phyloP scores from a whole-genome alignment of 1,284 basidiomycete genomes.

The Coniophora puteana region DNA sequence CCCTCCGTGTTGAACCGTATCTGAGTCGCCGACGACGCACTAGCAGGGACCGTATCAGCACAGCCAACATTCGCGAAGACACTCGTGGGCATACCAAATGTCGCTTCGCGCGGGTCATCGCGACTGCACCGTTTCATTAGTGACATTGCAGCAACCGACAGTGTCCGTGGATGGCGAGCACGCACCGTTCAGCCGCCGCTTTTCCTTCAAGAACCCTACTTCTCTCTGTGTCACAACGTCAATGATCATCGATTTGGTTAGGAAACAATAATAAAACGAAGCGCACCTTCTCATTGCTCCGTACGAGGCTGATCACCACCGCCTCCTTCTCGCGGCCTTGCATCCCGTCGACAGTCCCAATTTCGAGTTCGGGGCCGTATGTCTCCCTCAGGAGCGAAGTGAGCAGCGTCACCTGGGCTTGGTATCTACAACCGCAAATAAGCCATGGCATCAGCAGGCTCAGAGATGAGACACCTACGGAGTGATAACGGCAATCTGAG shows the following conservation, averaged over 20 bases:
- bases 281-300: slow-evolving; percentile 76
- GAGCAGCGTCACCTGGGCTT: slow-evolving; percentile 85
- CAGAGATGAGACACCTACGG: slow-evolving; percentile 52
- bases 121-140: slow-evolving; percentile 47
- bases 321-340: slow-evolving; percentile 93
- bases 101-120: slow-evolving; percentile 92
- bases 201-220: slow-evolving; percentile 91
- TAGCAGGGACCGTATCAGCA: slow-evolving; percentile 24
- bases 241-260: slow-evolving; percentile 58
- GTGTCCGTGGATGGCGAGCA: slow-evolving; percentile 1
- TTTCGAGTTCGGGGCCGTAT: slow-evolving; percentile 74
- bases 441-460: not conserved
- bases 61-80: slow-evolving; percentile 1
- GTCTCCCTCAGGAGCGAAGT: slow-evolving; percentile 66
- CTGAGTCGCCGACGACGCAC: slow-evolving; percentile 91
- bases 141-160: no score
- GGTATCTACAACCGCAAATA: slow-evolving; percentile 51
- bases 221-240: slow-evolving; percentile 51
- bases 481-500: slow-evolving; percentile 87
- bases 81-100: slow-evolving; percentile 61
- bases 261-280: slow-evolving; percentile 22
- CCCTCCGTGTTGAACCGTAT: slow-evolving; percentile 81
- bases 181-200: slow-evolving; percentile 82
- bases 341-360: slow-evolving; percentile 91
- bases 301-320: slow-evolving; percentile 83